Base-by-base conservation (phyloP, 2,329 filamentous ascomycete species). In the Neonectria neomacrospora region DNA sequence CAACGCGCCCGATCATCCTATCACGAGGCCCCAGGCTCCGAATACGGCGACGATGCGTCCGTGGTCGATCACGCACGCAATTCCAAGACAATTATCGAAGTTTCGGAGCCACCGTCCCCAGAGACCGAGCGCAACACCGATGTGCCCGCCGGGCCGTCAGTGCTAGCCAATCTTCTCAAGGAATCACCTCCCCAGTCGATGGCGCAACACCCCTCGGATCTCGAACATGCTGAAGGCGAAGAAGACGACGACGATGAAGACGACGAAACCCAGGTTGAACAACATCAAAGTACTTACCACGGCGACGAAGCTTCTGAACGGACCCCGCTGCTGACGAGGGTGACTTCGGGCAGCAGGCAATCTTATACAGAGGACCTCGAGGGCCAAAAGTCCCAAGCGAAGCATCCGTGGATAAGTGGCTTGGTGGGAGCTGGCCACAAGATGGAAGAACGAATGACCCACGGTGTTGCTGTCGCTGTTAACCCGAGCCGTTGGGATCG, bases 401-500 rank as follows among this genome's bases (percentile, higher is more conserved):
- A 65, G 52, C 73, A 63, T 9, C 65, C 61, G 22, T 83, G 80
- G 81, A 63, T 80, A 4, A 70, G 68, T 26, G 73, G 74, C 23
- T 65, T 79, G 9, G 69, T 73, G 6, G 70, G 76, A 44, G 70
- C 74, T 12, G 66, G 75, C 3, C 75, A 77, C 32, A 75, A 73
- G 39, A 67, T 79, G 53, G 74, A 79, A 65, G 68, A 72, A 23
- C 71, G 71, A 30, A 66, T 80, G 28, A 65, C 69, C 6, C 70
- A 77, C 34, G 67, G 73, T 7, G 71, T 77, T 14, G 73, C 72
- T 16, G 68, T 80, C 48, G 71, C 86, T 6, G 75, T 83, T 3
- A 88, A 89, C 70, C 91, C 91, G 0, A 91, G 90, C 68, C 83
- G 82, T 22, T 97, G 94, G 92, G 83, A 95, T 75, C 83, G 82